These are phyloP conservation scores for Mycena belliarum DNA, from an alignment of 768 basidiomycete genomes.

Conservation along the genomic window DNA sequence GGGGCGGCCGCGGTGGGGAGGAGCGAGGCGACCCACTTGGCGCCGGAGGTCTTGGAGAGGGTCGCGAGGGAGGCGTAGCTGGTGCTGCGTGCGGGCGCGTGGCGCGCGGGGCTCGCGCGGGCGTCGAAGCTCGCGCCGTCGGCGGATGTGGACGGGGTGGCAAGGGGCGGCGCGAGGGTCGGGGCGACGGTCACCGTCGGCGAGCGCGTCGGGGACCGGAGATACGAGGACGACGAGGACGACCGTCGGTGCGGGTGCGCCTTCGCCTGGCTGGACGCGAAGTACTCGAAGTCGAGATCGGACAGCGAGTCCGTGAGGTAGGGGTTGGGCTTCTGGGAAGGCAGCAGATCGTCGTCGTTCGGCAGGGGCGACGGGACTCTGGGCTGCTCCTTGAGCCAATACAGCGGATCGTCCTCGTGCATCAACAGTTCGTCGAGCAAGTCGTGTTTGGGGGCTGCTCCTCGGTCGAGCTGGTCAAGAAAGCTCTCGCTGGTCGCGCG, in stretches of 20 bases:
- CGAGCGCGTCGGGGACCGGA: conserved; percentile 19
- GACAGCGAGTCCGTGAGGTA: conserved; percentile 24
- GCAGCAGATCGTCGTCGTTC: conserved; percentile 11
- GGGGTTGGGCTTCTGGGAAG: conserved; percentile 19
- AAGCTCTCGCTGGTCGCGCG: conserved; percentile 45
- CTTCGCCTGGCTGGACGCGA: conserved; percentile 29
- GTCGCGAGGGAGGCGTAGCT: conserved; percentile 17
- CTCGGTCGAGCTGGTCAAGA: conserved; percentile 61
- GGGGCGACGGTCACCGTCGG: conserved; percentile 8
- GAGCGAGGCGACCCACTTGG: conserved; percentile 21
- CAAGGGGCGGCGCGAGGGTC: conserved; percentile 18
- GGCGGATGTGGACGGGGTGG: conserved; percentile 8
- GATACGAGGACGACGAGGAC: conserved; percentile 16
- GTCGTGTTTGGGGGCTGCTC: conserved; percentile 48
- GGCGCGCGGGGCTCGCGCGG: background rate
- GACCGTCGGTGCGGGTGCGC: conserved; percentile 22
- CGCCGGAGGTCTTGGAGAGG: conserved; percentile 20
- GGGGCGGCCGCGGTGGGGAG: conserved; percentile 16
- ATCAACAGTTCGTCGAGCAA: conserved; percentile 65
- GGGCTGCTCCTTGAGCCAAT: conserved; percentile 44
- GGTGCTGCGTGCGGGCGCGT: conserved; percentile 2
- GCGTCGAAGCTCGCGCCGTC: conserved; percentile 19
- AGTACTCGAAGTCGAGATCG: conserved; percentile 42
- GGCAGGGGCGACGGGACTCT: background rate
- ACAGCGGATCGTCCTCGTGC: conserved; percentile 72